Percentiles rank a stretch among this genome's conserved stretches.
Conservation (phyloP, 148 eudicot species). For the Rhododendron simsii region DNA sequence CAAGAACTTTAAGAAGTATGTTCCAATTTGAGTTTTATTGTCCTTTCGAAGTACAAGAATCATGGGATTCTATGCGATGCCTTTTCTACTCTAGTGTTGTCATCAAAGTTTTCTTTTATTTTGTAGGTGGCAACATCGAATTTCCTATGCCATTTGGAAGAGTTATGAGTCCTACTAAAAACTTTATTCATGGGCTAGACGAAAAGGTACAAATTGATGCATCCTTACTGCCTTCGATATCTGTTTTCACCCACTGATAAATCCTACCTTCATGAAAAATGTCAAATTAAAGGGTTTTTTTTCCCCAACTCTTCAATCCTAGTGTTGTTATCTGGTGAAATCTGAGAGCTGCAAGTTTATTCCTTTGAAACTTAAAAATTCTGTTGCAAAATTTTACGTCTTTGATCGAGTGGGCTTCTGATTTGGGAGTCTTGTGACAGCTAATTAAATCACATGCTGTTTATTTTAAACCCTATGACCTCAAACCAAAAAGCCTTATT, state of each 20-base stretch:
- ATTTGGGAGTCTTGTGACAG: background rate
- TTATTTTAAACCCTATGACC: background rate
- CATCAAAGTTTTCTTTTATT: background rate
- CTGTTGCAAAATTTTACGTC: background rate
- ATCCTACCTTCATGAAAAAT: background rate
- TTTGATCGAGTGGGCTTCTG: background rate
- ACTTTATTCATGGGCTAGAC: conserved; percentile 68
- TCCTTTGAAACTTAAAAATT: background rate
- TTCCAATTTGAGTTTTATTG: background rate
- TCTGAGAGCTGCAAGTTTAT: background rate
- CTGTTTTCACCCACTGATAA: background rate
- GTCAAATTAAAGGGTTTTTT: background rate
- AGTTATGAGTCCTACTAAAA: conserved; percentile 74
- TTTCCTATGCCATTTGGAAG: conserved; percentile 89
- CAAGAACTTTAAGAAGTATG: conserved; percentile 23
- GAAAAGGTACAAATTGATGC: conserved; percentile 45
- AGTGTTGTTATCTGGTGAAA: background rate
- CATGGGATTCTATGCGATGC: background rate
- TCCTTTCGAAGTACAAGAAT: background rate
- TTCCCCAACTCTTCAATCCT: background rate
- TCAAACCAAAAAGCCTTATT: background rate
- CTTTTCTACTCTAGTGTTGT: background rate
- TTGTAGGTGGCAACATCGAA: conserved; percentile 66
- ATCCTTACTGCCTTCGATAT: background rate
- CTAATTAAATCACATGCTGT: background rate